These are phyloP conservation scores for Lithocarpus polystachyus DNA, from an alignment of 306 rosid genomes.

Conservation along the genomic window DNA sequence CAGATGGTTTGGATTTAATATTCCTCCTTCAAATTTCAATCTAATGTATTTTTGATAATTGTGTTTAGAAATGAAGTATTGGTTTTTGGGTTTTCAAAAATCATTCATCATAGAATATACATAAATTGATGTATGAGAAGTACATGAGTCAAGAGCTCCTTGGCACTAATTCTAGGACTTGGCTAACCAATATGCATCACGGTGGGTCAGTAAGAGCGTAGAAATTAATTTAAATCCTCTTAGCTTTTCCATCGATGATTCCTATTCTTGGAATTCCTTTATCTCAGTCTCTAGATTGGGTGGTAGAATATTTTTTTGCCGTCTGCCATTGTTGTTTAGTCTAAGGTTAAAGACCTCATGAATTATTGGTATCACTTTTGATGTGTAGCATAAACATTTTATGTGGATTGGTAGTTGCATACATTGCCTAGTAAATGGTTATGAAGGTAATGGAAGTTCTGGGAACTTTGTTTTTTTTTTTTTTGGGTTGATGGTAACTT, in stretches of 20 bases:
- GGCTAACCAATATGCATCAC: not conserved
- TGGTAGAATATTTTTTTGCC: not conserved
- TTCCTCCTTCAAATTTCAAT: not conserved
- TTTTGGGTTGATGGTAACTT: not conserved
- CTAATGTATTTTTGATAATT: not conserved
- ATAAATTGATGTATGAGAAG: not conserved
- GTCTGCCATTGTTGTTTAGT: not conserved
- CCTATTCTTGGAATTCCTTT: not conserved
- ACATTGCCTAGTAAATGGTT: not conserved
- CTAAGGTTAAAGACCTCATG: not conserved
- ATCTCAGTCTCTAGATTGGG: not conserved
- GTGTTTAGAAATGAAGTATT: not conserved
- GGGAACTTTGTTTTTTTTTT: too few relatives aligned
- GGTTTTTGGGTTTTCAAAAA: not conserved
- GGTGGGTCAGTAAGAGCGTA: not conserved
- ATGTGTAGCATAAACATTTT: not conserved
- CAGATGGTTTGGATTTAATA: not conserved
- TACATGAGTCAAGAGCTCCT: not conserved
- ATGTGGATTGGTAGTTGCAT: not conserved
- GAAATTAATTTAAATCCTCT: not conserved
- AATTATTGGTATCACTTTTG: not conserved
- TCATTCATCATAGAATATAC: not conserved
- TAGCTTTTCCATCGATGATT: not conserved
- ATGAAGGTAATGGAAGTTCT: not conserved
- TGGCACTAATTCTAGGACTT: not conserved